Evolutionary conservation across 78 protist genomes (phyloP).

Genomic region (Dictyostelium firmibasis): DNA sequence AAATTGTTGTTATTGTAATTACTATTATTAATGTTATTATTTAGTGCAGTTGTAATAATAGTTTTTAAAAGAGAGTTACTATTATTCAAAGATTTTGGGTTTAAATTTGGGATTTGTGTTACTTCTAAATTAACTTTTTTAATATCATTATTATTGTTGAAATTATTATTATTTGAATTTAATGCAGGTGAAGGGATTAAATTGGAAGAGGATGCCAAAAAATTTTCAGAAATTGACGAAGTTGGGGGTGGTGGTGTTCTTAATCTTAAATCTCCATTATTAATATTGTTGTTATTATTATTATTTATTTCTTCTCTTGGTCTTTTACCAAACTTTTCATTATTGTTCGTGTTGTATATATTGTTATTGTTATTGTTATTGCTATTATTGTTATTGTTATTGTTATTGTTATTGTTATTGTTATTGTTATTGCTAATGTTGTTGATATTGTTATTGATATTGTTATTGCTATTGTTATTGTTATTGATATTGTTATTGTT

Average conservation of each 20-base stretch:
- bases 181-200: not conserved
- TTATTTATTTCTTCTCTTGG: not conserved
- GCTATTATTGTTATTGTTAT: not conserved
- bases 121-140: not conserved
- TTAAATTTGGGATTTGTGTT: not conserved
- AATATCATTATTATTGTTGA: not conserved
- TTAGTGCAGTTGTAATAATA: not conserved
- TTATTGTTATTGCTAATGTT: not conserved
- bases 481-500: not conserved
- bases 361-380: not conserved
- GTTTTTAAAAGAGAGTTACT: not conserved
- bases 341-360: not conserved
- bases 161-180: not conserved
- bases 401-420: not conserved
- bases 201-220: not conserved
- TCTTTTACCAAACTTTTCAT: not conserved
- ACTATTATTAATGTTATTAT: not conserved
- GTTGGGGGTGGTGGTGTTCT: slow-evolving; percentile 18
- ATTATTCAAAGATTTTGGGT: not conserved
- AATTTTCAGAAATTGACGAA: not conserved
- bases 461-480: not conserved
- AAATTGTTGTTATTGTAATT: not conserved
- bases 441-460: not conserved
- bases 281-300: not conserved
- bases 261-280: not conserved